Evolutionary conservation across 306 rosid genomes (phyloP), one percentile per base, ranked within the genome.

Genomic region (Prunus armeniaca): DNA sequence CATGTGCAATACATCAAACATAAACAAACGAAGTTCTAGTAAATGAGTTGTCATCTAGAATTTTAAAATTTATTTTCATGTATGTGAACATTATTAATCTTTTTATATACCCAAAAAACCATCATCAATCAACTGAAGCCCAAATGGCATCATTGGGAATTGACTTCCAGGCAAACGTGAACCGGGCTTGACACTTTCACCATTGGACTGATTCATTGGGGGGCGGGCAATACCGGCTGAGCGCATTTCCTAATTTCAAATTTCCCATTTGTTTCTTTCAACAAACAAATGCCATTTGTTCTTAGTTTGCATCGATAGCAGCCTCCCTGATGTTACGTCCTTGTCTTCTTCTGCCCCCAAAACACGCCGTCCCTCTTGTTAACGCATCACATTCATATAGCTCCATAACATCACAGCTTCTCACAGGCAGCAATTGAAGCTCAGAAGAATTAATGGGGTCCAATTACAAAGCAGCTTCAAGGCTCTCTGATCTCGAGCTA

Each of bases 211-310:
- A 58, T 76, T 82, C 64, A 3, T 55, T 50, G 74, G 17, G 57
- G 69, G 65, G 9, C 19, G 76, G 12, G 13, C 46, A 38, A 58
- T 71, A 83, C 89, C 88, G 89, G 89, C 91, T 76, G 11, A 13
- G 52, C 60, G 46, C 76, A 67, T 75, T 62, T 85, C 64, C 13
- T 15, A 64, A 25, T 22, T 55, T 67, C 80, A 76, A 19, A 74
- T 49, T 68, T 76, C 75, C 72, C 49, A 55, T 82, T 84, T 78
- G 87, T 87, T 69, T 60, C 52, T 80, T 80, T 76, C 80, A 47
- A 49, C 47, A 24, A 72, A 18, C 3, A 19, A 24, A 46, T 65
- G 96, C 92, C 97, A 90, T 83, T 83, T 90, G 96, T 84, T 80
- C 91, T 22, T 88, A 64, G 93, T 83, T 84, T 73, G 12, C 77